Percentiles rank a stretch among this genome's conserved stretches.
phyloP scores from a whole-genome alignment of 1,139 yeast genomes.

The Wickerhamomyces sp. region DNA sequence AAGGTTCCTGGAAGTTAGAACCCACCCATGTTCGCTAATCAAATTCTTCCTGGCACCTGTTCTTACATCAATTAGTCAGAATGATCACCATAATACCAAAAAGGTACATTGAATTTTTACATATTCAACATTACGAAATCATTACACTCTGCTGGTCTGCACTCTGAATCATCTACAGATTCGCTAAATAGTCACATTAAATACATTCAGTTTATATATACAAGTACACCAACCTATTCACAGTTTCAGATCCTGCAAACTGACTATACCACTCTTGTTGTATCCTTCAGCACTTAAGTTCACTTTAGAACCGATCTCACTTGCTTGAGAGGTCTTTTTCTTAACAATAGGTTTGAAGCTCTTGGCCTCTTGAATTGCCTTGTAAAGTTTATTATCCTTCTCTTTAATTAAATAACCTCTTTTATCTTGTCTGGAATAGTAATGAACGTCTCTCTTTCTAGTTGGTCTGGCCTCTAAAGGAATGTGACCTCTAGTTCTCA shows the following conservation, averaged over 20 bases:
- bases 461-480: slow-evolving; percentile 89
- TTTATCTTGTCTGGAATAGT: slow-evolving; percentile 65
- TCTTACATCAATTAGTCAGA: too few species aligned
- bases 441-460: slow-evolving; percentile 73
- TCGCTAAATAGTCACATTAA: not conserved
- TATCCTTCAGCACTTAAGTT: slow-evolving; percentile 21
- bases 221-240: slow-evolving; percentile 1
- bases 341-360: slow-evolving; percentile 14
- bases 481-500: slow-evolving; percentile 66
- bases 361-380: slow-evolving; percentile 26
- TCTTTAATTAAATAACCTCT: slow-evolving; percentile 66
- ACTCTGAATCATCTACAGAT: not conserved
- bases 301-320: slow-evolving; percentile 20
- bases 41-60: too few species aligned
- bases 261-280: slow-evolving; percentile 20
- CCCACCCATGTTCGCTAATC: too few species aligned
- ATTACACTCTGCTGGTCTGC: too few species aligned
- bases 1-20: too few species aligned
- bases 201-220: too few species aligned
- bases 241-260: slow-evolving; percentile 17
- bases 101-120: too few species aligned
- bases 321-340: slow-evolving; percentile 23
- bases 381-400: slow-evolving; percentile 26
- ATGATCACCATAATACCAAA: too few species aligned
- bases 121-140: too few species aligned